phyloP scores from a whole-genome alignment of 2,329 filamentous ascomycete species.

The Orbilia ellipsospora region DNA sequence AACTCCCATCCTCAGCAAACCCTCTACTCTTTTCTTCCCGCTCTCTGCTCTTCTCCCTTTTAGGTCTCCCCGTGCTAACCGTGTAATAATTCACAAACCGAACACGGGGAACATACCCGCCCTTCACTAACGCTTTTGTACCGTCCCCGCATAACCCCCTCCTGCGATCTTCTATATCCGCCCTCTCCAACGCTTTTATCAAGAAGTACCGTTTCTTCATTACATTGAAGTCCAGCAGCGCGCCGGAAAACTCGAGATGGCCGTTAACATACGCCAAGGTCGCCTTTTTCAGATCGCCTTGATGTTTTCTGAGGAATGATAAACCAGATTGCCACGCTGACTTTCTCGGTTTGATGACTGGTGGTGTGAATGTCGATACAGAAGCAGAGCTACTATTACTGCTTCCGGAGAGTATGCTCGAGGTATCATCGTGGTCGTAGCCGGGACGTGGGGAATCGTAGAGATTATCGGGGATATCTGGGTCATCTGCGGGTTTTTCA shows the following conservation, averaged over 20 bases:
- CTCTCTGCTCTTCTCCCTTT: conserved; percentile 61
- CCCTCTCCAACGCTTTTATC: conserved; percentile 74
- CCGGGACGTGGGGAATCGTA: conserved; percentile 10
- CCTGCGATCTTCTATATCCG: conserved; percentile 39
- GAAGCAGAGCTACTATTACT: conserved; percentile 9
- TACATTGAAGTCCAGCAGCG: conserved; percentile 78
- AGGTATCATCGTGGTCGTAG: conserved; percentile 13
- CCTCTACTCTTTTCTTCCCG: conserved; percentile 7
- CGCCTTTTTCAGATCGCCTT: conserved; percentile 75
- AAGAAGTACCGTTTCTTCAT: conserved; percentile 76
- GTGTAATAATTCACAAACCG: conserved; percentile 93
- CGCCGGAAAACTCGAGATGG: conserved; percentile 84
- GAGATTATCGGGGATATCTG: conserved; percentile 27
- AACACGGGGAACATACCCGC: conserved; percentile 65
- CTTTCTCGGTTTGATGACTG: conserved; percentile 42
- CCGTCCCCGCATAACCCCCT: conserved; percentile 53
- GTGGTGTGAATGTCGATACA: conserved; percentile 13
- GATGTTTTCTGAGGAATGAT: conserved; percentile 86
- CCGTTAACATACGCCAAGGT: conserved; percentile 79
- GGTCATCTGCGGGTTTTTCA: conserved; percentile 61
- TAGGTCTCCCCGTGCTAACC: conserved; percentile 78
- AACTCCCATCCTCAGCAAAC: conserved; percentile 28
- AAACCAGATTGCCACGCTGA: conserved; percentile 64
- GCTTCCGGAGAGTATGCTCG: neutral
- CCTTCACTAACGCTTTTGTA: conserved; percentile 4